Evolutionary conservation across 768 basidiomycete species (phyloP), one percentile per base, ranked within the genome.

Genomic region (Trametes sanguinea): DNA sequence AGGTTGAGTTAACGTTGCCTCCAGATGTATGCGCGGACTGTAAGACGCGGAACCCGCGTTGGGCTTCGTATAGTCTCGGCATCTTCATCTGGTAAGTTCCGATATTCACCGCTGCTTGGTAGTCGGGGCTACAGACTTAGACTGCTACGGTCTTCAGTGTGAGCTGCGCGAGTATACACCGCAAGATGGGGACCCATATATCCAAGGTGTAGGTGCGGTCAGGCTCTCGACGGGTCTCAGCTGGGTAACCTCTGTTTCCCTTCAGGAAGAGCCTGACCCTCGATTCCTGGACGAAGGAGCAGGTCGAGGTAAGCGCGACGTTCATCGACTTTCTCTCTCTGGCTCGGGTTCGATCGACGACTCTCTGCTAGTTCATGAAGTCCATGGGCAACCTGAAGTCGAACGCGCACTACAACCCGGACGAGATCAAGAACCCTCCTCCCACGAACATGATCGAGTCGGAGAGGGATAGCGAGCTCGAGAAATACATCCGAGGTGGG

Each of bases 161-260:
- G 45, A 85, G 83, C 67, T 98, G 95, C 72, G 95, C 95, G 14
- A 89, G 90, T 61, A 85, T 96, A 53, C 95, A 98, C 77, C 84
- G 95, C 55, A 96, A 95, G 79, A 88, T 98, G 61, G 95, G 95
- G 2, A 95, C 93, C 4, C 95, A 98, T 73, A 81, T 94, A 66
- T 86, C 90, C 0, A 95, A 97, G 85, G 92, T 98, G 93, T 95
- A 80, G 72, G 85, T 80, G 33, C n/a, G 61, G 51, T 39, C 47
- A 30, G n/a, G 39, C 30, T 47, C 56, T 50, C 54, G 40, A 37
- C n/a, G 37, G 33, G 45, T 45, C 39, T 11, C 53, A 37, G 35
- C 51, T 47, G 46, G 9, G 30, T 59, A 42, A 60, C 32, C 22
- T 56, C 14, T 17, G 17, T 56, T 16, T 3, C 10, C 16, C 17